Conservation (phyloP, 805 yeast genomes). For the Lipomyces anomalus region DNA sequence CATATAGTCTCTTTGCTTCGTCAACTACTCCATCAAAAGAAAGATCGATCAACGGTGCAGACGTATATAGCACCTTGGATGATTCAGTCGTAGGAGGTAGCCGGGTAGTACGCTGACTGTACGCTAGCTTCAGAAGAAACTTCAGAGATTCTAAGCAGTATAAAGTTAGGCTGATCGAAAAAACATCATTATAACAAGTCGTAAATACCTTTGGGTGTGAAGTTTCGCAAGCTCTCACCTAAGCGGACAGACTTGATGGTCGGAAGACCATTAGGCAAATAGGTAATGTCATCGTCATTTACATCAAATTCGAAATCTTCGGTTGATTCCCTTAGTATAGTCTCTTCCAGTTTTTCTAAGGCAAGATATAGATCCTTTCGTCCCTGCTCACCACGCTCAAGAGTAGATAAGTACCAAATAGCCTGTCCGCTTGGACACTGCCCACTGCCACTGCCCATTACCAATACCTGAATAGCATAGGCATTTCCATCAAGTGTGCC, state of each 20-base stretch:
- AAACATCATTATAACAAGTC: neutral
- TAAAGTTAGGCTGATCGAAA: neutral
- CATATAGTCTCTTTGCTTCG: slow-evolving; percentile 70
- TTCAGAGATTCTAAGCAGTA: slow-evolving; percentile 14
- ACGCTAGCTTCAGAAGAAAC: slow-evolving; percentile 19
- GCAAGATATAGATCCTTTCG: slow-evolving; percentile 77
- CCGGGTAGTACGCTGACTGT: slow-evolving; percentile 15
- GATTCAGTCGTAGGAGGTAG: slow-evolving; percentile 20
- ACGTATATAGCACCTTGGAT: slow-evolving; percentile 33
- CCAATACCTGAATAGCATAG: slow-evolving; percentile 76
- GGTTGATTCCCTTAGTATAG: slow-evolving; percentile 73
- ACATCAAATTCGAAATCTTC: slow-evolving; percentile 51
- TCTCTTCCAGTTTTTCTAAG: slow-evolving; percentile 67
- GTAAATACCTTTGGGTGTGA: slow-evolving; percentile 64
- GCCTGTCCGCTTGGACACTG: slow-evolving; percentile 82
- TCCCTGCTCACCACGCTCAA: slow-evolving; percentile 60
- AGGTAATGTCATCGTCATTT: slow-evolving; percentile 50
- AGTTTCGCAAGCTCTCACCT: slow-evolving; percentile 78
- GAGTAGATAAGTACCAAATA: slow-evolving; percentile 83
- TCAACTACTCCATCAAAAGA: slow-evolving; percentile 88
- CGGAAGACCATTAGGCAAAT: slow-evolving; percentile 56
- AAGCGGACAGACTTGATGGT: slow-evolving; percentile 73
- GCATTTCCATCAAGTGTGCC: slow-evolving; percentile 63
- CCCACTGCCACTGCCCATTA: slow-evolving; percentile 82
- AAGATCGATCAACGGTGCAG: slow-evolving; percentile 77